Evolutionary conservation across 2,329 filamentous ascomycete genomes (phyloP), one percentile per base, ranked within the genome.

Genomic region (Colletotrichum higginsianum): DNA sequence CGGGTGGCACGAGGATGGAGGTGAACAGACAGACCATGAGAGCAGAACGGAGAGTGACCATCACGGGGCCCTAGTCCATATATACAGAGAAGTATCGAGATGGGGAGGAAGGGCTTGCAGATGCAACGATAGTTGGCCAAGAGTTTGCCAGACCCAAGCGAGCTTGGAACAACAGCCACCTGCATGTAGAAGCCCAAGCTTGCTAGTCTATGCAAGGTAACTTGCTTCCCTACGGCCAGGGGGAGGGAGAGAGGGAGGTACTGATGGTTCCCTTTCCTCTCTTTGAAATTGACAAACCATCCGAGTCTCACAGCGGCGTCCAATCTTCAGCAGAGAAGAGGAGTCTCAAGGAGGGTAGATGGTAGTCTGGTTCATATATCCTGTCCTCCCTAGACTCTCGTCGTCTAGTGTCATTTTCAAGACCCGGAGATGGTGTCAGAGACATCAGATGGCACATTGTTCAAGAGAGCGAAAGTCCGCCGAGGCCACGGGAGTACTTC

Each of bases 21-120:
- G 44, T 42, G 44, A 30, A 38, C 11, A 11, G 23, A 38, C 8
- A 11, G 46, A 35, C 66, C 68, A 68, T 71, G 68, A 30, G 65
- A 42, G 58, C 68, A 71, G n/a, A 5, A 63, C 38, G 30, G n/a
- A 13, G 15, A 52, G n/a, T 8, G 21, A 38, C 15, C 58, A 68
- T 71, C 68, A 71, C 62, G 65, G 68, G 68, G 60, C 8, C 68
- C 62, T 16, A 42, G 16, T 21, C 30, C 35, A 53, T 68, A 68
- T 68, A 68, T 55, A 61, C 63, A 53, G 44, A 16, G 11, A n/a
- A 5, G 12, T 42, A 12, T 13, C 15, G 23, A 7, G 46, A 52
- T 50, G n/a, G 40, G 40, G 30, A n/a, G 30, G 30, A 21, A 40
- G 18, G 18, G 52, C 53, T n/a, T 26, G 58, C 26, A 21, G 42